These are phyloP conservation scores for Rhizopus microsporus DNA, from an alignment of 371 early-diverging fungal genomes.

Conservation along the genomic window DNA sequence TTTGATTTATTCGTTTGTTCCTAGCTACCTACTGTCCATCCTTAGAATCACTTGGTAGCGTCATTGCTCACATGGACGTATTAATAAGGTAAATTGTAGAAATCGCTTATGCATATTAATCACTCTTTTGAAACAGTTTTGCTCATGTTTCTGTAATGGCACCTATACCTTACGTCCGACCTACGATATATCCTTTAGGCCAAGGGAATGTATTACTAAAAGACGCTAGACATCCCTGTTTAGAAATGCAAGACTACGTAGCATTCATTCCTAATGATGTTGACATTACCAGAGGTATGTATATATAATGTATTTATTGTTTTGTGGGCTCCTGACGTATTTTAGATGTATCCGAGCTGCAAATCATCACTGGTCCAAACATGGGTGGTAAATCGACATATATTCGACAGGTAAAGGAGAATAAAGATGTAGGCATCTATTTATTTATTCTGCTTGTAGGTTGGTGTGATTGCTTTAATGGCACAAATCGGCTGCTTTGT, in stretches of 20 bases:
- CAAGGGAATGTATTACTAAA: conserved; percentile 65
- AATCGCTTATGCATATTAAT: not conserved
- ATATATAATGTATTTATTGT: not conserved
- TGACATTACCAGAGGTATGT: conserved; percentile 63
- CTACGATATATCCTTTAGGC: conserved; percentile 62
- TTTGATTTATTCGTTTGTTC: not conserved
- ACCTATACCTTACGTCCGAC: conserved; percentile 83
- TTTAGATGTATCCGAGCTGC: conserved; percentile 63
- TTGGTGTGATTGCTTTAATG: conserved; percentile 93
- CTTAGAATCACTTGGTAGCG: conserved; percentile 74
- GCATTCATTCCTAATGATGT: conserved; percentile 95
- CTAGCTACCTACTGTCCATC: conserved; percentile 79
- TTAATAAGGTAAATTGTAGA: conserved; percentile 56
- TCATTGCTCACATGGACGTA: conserved; percentile 86
- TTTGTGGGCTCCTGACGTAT: not conserved
- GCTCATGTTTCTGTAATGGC: conserved; percentile 87
- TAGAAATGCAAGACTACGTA: conserved; percentile 93
- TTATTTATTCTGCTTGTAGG: conserved; percentile 33
- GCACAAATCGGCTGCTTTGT: conserved; percentile 99
- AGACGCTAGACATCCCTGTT: conserved; percentile 88
- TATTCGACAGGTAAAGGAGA: conserved; percentile 79
- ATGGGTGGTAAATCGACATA: conserved; percentile 98
- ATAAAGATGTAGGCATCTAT: not conserved
- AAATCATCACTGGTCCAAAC: conserved; percentile 95
- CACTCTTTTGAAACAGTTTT: conserved; percentile 54